Conservation (phyloP, 257 asterid genomes). For the Nicotiana tomentosiformis region DNA sequence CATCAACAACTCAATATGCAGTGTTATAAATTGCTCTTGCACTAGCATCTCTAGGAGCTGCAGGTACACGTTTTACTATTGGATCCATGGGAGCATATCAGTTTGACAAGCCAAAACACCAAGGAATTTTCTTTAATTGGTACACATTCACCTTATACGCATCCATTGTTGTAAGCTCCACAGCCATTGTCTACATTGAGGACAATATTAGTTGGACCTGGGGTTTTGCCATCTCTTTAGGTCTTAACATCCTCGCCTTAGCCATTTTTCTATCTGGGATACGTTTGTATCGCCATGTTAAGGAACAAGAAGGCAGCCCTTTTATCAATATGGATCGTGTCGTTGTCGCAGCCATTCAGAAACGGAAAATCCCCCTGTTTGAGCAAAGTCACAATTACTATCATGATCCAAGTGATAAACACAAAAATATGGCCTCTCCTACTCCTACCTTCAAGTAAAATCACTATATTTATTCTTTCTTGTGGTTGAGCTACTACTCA, state of each 20-base stretch:
- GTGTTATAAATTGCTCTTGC: not conserved
- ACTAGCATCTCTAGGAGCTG: not conserved
- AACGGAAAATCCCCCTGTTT: constrained; percentile 31
- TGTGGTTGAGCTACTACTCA: too few relatives aligned
- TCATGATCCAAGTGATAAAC: constrained; percentile 18
- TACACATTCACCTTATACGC: constrained; percentile 15
- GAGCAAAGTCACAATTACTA: constrained; percentile 20
- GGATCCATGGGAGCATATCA: constrained; percentile 29
- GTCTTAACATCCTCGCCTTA: constrained; percentile 16
- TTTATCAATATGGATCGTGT: constrained; percentile 47
- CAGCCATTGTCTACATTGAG: constrained; percentile 25
- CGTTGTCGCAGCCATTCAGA: constrained; percentile 38
- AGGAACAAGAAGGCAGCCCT: constrained; percentile 48
- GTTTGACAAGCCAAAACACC: constrained; percentile 21
- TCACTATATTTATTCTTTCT: constrained; percentile 18
- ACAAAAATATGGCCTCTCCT: constrained; percentile 2
- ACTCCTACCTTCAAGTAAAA: constrained; percentile 23
- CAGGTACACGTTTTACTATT: constrained; percentile 28
- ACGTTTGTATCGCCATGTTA: constrained; percentile 18
- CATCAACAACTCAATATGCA: constrained; percentile 20
- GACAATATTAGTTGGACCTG: constrained; percentile 25
- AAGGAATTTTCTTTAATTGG: constrained; percentile 13
- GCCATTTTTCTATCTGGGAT: constrained; percentile 21
- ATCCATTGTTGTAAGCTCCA: constrained; percentile 13
- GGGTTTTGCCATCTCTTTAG: constrained; percentile 20